Base-by-base conservation (phyloP, 495 filamentous ascomycete species). In the Clohesyomyces aquaticus region DNA sequence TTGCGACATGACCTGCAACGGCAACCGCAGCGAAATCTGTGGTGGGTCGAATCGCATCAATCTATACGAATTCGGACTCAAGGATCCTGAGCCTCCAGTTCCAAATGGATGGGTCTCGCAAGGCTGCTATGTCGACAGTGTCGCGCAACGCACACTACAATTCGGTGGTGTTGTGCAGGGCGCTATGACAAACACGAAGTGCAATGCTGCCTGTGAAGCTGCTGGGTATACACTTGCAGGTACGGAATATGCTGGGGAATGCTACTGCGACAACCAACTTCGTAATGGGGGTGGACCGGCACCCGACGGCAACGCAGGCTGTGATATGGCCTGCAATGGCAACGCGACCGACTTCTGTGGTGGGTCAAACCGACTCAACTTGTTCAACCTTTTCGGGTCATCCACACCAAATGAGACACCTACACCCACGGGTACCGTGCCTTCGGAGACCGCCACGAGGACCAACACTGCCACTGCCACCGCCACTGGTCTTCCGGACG, bases 261-360 rank as follows among this genome's bases (percentile, higher is more conserved):
- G 65, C 35, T 71, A 53, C 35, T 71, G 68, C 42, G 68, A 58
- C 4, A 68, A 68, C 45, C 12, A 28, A 2, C 43, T 63, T 38
- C 35, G n/a, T 27, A 68, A 68, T 29, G 61, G 56, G 3, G 51
- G 55, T 55, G 61, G 59, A 21, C 66, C 64, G 6, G 65, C 59
- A 11, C 59, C 63, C 1, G 67, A 68, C 41, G 60, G 65, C 23
- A 51, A 22, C 4, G 49, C 71, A 22, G 76, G 78, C 16, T 85
- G 83, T 66, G 82, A 73, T 67, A 79, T 80, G 71, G 65, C 74
- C 26, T 87, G 83, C 71, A 55, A 71, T 43, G 82, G 82, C 25
- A 73, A 79, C 52, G 43, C 22, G n/a, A 45, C 59, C 21, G 49
- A 62, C 28, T 43, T 55, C 1, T 62, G 59, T 32, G 59, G 59